Percentiles rank a stretch among this genome's conserved stretches.
phyloP scores from a whole-genome alignment of 2,329 filamentous ascomycete species.

The Colletotrichum acutatum region DNA sequence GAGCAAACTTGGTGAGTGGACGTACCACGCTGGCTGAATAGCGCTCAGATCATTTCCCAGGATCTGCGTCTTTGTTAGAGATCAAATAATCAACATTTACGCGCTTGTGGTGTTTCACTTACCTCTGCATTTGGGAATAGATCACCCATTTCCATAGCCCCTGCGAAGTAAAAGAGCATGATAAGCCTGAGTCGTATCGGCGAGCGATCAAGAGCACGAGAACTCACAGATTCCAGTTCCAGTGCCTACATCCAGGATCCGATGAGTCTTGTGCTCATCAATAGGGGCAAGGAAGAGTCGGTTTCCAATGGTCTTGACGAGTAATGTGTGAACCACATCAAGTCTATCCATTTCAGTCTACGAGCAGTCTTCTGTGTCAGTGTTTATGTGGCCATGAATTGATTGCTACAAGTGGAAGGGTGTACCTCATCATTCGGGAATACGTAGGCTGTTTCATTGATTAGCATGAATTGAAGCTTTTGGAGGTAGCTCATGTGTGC shows the following conservation, averaged over 20 bases:
- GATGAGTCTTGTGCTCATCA: conserved; percentile 42
- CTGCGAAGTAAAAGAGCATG: conserved; percentile 1
- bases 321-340: conserved; percentile 13
- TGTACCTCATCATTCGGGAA: conserved; percentile 49
- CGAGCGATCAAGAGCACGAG: too few relatives aligned
- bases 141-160: conserved; percentile 52
- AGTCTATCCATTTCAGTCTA: conserved; percentile 15
- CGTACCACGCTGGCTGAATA: conserved; percentile 26
- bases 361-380: neutral
- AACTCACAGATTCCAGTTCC: conserved; percentile 53
- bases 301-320: conserved; percentile 1
- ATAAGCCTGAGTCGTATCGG: neutral
- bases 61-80: conserved; percentile 50
- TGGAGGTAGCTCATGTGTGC: neutral
- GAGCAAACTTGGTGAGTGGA: too few relatives aligned
- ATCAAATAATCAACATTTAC: too few relatives aligned
- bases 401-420: neutral
- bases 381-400: neutral
- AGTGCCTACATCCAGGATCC: conserved; percentile 55
- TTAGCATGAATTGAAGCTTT: too few relatives aligned
- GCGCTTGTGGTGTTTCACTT: neutral
- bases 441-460: conserved; percentile 35
- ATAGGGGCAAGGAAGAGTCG: conserved; percentile 39
- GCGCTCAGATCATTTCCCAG: conserved; percentile 44
- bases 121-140: conserved; percentile 43